A percentile compares a stretch with the other conserved stretches of the same genome.
Evolutionary conservation across 1,139 yeast genomes (phyloP).

Genomic region (Scheffersomyces quercinus): DNA sequence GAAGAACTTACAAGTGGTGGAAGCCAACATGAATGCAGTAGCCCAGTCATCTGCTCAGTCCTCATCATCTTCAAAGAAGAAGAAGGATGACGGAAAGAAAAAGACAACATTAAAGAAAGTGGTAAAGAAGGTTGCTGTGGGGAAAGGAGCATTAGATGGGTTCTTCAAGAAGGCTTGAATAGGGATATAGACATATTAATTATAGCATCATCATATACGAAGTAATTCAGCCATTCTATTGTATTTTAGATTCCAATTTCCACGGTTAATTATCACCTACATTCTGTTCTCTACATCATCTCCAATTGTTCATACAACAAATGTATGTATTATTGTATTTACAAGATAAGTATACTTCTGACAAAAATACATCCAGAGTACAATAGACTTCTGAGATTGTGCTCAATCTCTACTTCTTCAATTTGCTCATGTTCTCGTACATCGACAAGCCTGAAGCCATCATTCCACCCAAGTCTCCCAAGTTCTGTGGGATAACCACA

Average conservation of each 20-base stretch:
- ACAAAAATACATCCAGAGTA: no score
- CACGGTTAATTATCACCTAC: not conserved
- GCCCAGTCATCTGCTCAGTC: conserved; percentile 16
- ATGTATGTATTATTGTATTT: not conserved
- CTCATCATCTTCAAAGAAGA: conserved; percentile 16
- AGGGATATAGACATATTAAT: not conserved
- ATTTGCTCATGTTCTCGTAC: conserved; percentile 52
- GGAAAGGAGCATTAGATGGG: conserved; percentile 64
- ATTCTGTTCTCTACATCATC: no score
- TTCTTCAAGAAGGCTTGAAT: conserved; percentile 47
- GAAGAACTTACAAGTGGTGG: conserved; percentile 32
- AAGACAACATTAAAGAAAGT: conserved; percentile 28
- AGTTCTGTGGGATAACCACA: conserved; percentile 71
- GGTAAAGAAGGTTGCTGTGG: conserved; percentile 45
- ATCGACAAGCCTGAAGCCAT: conserved; percentile 79
- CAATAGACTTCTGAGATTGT: no score
- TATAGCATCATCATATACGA: not conserved
- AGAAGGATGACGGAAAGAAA: conserved; percentile 12
- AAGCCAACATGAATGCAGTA: conserved; percentile 34
- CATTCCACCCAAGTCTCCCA: conserved; percentile 73
- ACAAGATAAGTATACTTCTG: not conserved
- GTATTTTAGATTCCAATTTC: not conserved
- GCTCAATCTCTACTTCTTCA: conserved; percentile 5
- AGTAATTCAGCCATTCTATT: not conserved
- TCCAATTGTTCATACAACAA: no score